Percentiles rank a stretch among this genome's conserved stretches.
Evolutionary conservation across 352 stramenopile species (phyloP).

Genomic region (Phytophthora pinifolia): DNA sequence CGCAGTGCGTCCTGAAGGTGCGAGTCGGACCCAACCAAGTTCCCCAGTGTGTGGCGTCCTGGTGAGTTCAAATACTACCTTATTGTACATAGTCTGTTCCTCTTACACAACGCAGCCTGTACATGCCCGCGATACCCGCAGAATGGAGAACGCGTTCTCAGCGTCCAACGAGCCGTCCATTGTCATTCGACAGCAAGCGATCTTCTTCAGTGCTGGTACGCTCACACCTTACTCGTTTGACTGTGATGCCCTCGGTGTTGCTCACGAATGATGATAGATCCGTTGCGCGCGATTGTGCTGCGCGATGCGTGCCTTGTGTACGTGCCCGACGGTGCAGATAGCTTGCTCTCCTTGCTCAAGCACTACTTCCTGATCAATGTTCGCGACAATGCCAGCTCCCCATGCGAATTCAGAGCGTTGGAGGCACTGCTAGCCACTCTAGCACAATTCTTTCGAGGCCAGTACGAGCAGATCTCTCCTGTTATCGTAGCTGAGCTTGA

Average conservation of each 20-base stretch:
- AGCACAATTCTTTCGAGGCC: slow-evolving; percentile 36
- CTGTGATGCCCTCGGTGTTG: no score
- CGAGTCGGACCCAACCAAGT: background rate
- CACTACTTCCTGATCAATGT: slow-evolving; percentile 45
- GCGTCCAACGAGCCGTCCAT: slow-evolving; percentile 51
- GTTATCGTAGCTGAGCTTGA: slow-evolving; percentile 44
- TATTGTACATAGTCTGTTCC: slow-evolving; percentile 1
- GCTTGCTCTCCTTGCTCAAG: slow-evolving; percentile 49
- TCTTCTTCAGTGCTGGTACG: slow-evolving; percentile 50
- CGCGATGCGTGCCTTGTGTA: slow-evolving; percentile 31
- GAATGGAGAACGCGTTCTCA: slow-evolving; percentile 55
- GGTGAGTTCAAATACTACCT: background rate
- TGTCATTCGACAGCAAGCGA: slow-evolving; percentile 49
- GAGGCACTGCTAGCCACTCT: slow-evolving; percentile 50
- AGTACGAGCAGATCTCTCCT: slow-evolving; percentile 42
- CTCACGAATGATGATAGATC: no score
- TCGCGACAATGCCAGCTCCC: slow-evolving; percentile 40
- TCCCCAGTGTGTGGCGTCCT: slow-evolving; percentile 14
- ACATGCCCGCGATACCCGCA: slow-evolving; percentile 52
- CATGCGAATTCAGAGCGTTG: slow-evolving; percentile 56
- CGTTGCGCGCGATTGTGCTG: no score
- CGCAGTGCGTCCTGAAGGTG: slow-evolving; percentile 9
- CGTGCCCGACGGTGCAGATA: slow-evolving; percentile 45
- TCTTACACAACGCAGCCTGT: slow-evolving; percentile 27
- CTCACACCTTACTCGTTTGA: no score